Base-by-base conservation (phyloP, 73 alveolate genomes). In the Diophrys appendiculata region DNA sequence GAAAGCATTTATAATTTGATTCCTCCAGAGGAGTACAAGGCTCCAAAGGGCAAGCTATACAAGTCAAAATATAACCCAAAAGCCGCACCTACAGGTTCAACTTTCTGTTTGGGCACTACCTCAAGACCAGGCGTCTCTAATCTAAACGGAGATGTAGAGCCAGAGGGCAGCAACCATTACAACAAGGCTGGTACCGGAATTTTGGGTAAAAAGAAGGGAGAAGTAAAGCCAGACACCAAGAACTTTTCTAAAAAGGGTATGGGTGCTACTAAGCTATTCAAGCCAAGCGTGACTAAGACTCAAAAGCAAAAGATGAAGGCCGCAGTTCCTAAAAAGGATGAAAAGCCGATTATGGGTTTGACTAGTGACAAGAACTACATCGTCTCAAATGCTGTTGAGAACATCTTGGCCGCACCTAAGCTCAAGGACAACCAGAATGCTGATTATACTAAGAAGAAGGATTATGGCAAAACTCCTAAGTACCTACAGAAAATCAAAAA, bases 371-470 rank as follows among this genome's bases (percentile, higher is more conserved):
- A 97, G 87, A 97, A 97, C 90, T 97, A 52, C 81, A 89, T 97
- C 52, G 97, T 95, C 54, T 88, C 99, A 0, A 97, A 97, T 81
- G 99, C 99, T 14, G 98, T 97, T 68, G 99, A 97, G 87, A 94
- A 95, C 83, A 97, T 97, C 74, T 87, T 93, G 73, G 91, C 90
- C 0, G 98, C 98, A 29, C 98, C 99, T 2, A 96, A 95, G 78
- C 72, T 90, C 65, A 86, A 88, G 24, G 94, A 84, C 43, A 82
- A 87, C 74, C 74, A 55, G 22, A 93, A 91, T 24, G 81, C 82
- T 64, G 94, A 95, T 76, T 92, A 76, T 78, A 78, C 91, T 72
- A 88, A 92, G 27, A 95, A 95, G 85, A 93, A 88, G 83, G 90
- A 88, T 55, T 95, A 68, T 76, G 99, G 99, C 23, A 95, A 92